Conservation (phyloP, 169 alveolate genomes). For the Fabrea salina region DNA sequence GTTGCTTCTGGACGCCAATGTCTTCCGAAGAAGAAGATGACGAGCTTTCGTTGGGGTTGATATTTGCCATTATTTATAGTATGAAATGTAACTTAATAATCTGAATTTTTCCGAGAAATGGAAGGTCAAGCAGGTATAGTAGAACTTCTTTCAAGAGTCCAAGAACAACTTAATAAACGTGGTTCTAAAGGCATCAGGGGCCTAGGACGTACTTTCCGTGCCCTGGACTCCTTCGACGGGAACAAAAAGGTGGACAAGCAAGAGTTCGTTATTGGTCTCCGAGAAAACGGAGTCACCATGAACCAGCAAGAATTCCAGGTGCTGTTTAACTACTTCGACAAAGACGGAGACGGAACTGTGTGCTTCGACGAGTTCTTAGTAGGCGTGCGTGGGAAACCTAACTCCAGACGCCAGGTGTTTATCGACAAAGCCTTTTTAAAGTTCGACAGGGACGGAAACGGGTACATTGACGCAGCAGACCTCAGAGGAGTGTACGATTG, state of each 20-base stretch:
- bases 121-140: slow-evolving; percentile 8
- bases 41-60: too few species aligned
- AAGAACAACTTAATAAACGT: slow-evolving; percentile 48
- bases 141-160: slow-evolving; percentile 35
- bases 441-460: slow-evolving; percentile 78
- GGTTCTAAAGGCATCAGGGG: slow-evolving; percentile 75
- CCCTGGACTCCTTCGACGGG: slow-evolving; percentile 75
- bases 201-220: slow-evolving; percentile 75
- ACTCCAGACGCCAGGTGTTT: slow-evolving; percentile 68
- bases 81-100: too few species aligned
- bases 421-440: slow-evolving; percentile 77
- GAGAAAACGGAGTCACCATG: slow-evolving; percentile 75
- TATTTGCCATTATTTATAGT: too few species aligned
- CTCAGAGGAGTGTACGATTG: slow-evolving; percentile 76
- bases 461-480: slow-evolving; percentile 74
- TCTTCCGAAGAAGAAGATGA: too few species aligned
- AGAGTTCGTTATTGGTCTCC: slow-evolving; percentile 78
- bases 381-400: slow-evolving; percentile 79
- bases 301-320: slow-evolving; percentile 66
- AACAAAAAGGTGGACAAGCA: slow-evolving; percentile 76
- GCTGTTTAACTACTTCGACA: slow-evolving; percentile 68
- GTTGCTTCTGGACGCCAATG: too few species aligned
- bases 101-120: too few species aligned
- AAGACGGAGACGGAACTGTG: slow-evolving; percentile 79
- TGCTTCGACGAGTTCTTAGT: slow-evolving; percentile 81